Percentiles rank a stretch among this genome's conserved stretches.
Conservation (phyloP, 768 basidiomycete genomes). For the Podaxis carcinomalis region DNA sequence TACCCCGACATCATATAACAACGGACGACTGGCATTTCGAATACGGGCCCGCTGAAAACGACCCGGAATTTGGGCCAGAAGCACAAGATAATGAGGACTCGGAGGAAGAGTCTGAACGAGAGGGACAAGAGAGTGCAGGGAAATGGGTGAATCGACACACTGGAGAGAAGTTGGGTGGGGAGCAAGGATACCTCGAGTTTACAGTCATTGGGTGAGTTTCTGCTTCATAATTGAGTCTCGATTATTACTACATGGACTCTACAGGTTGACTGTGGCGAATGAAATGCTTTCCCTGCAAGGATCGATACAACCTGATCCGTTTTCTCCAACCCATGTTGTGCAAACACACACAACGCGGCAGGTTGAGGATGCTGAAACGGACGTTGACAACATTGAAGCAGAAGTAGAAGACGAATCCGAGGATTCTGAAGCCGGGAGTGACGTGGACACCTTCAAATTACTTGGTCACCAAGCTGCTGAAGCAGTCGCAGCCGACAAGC, state of each 20-base stretch:
- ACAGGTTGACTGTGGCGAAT: slow-evolving; percentile 82
- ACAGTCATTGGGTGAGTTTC: slow-evolving; percentile 80
- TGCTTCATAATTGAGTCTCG: not conserved
- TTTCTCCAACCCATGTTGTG: slow-evolving; percentile 50
- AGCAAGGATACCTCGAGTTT: slow-evolving; percentile 67
- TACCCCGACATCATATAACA: slow-evolving; percentile 89
- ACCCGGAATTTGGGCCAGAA: slow-evolving; percentile 60
- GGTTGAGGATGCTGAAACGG: slow-evolving; percentile 17
- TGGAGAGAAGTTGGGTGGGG: slow-evolving; percentile 64
- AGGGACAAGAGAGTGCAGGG: slow-evolving; percentile 48
- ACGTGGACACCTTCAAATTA: slow-evolving; percentile 17
- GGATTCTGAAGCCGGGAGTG: slow-evolving; percentile 11
- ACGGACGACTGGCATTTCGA: slow-evolving; percentile 80
- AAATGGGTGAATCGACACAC: slow-evolving; percentile 78
- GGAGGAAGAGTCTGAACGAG: slow-evolving; percentile 19
- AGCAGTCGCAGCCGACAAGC: slow-evolving; percentile 17
- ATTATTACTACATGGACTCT: not conserved
- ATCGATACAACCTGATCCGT: slow-evolving; percentile 74
- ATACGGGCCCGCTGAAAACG: slow-evolving; percentile 77
- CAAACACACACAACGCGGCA: slow-evolving; percentile 20
- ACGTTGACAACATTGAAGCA: slow-evolving; percentile 10
- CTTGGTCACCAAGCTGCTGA: slow-evolving; percentile 19
- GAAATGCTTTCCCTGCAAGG: slow-evolving; percentile 91
- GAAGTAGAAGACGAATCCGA: slow-evolving; percentile 17
- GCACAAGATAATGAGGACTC: slow-evolving; percentile 23